Evolutionary conservation across 306 rosid genomes (phyloP).

Genomic region (Cicer chorassanicum): DNA sequence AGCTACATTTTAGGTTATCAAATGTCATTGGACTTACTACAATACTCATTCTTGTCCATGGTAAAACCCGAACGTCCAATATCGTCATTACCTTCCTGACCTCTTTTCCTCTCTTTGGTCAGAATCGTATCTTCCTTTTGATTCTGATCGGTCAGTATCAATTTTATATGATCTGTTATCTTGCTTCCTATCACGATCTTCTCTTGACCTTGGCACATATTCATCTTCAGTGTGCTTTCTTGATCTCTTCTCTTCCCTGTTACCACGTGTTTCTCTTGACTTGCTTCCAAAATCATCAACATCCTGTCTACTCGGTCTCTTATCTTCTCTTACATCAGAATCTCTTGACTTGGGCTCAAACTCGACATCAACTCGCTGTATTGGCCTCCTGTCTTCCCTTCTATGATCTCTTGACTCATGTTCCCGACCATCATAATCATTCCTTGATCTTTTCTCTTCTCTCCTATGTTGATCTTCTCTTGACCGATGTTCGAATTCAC

Average conservation of each 20-base stretch:
- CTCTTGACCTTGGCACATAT: slow-evolving; percentile 56
- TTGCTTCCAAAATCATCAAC: slow-evolving; percentile 52
- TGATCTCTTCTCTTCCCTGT: slow-evolving; percentile 57
- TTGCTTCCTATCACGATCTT: slow-evolving; percentile 58
- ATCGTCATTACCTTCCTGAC: slow-evolving; percentile 52
- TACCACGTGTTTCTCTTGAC: slow-evolving; percentile 56
- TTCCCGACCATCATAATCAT: slow-evolving; percentile 43
- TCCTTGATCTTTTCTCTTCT: slow-evolving; percentile 57
- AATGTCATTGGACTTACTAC: background rate
- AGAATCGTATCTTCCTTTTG: slow-evolving; percentile 43
- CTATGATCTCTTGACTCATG: slow-evolving; percentile 52
- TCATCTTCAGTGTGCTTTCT: slow-evolving; percentile 53
- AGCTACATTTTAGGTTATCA: slow-evolving; percentile 4
- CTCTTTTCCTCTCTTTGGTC: slow-evolving; percentile 55
- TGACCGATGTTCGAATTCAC: slow-evolving; percentile 48
- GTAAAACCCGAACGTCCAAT: slow-evolving; percentile 37
- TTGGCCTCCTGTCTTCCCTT: slow-evolving; percentile 57
- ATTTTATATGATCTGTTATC: slow-evolving; percentile 48
- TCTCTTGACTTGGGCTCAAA: slow-evolving; percentile 55
- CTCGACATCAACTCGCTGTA: slow-evolving; percentile 50
- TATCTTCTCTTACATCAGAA: slow-evolving; percentile 58
- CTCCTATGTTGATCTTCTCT: slow-evolving; percentile 57
- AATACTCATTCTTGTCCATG: slow-evolving; percentile 21
- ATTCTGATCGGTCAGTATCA: slow-evolving; percentile 39
- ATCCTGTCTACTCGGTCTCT: slow-evolving; percentile 47